Percentiles rank a stretch among this genome's conserved stretches.
These are phyloP conservation scores for Phanerochaete carnosa DNA, from an alignment of 768 basidiomycete genomes.

Conservation along the genomic window DNA sequence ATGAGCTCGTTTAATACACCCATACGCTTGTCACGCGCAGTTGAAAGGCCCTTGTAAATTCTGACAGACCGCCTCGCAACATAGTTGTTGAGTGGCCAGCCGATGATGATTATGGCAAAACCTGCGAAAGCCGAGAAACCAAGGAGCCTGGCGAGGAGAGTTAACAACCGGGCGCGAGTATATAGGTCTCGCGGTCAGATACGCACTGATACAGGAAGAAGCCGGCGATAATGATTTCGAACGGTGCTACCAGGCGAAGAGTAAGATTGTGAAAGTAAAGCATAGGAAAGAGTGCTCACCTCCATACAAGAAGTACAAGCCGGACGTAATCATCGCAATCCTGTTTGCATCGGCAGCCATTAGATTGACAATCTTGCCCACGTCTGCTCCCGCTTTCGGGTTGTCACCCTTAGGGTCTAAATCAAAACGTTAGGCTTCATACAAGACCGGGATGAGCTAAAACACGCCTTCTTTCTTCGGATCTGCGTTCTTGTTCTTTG, in stretches of 20 bases:
- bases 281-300: constrained; percentile 31
- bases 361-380: constrained; percentile 87
- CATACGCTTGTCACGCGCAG: constrained; percentile 75
- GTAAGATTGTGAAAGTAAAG: not conserved
- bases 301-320: constrained; percentile 65
- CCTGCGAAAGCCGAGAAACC: constrained; percentile 75
- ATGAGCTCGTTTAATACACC: constrained; percentile 76
- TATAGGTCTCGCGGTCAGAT: not conserved
- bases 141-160: constrained; percentile 42
- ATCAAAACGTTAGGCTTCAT: no score
- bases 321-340: constrained; percentile 52
- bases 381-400: constrained; percentile 74
- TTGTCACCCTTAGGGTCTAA: constrained; percentile 37
- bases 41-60: constrained; percentile 56
- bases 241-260: constrained; percentile 46
- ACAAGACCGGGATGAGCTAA: not conserved
- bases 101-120: constrained; percentile 60
- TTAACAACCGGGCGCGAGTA: not conserved
- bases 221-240: constrained; percentile 73
- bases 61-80: constrained; percentile 57
- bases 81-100: constrained; percentile 70
- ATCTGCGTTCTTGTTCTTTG: constrained; percentile 36
- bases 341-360: constrained; percentile 80
- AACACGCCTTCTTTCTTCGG: constrained; percentile 2
- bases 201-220: constrained; percentile 72